phyloP scores from a whole-genome alignment of 345 rosid species.

The Heritiera littoralis region DNA sequence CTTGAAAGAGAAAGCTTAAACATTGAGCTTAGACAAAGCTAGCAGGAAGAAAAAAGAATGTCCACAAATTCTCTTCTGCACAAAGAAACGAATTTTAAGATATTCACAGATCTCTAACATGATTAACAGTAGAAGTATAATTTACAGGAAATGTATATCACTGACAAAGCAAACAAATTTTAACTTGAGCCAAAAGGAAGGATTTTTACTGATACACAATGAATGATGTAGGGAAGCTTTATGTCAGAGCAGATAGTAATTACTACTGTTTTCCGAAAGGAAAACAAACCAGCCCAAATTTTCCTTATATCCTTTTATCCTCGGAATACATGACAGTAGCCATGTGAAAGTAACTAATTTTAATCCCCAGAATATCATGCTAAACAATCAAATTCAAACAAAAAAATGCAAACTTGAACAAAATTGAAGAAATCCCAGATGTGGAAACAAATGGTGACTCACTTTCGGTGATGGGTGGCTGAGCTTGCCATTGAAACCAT shows the following conservation, averaged over 20 bases:
- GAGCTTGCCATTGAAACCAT: conserved; percentile 58
- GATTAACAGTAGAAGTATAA: neutral
- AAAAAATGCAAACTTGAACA: neutral
- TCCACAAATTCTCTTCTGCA: neutral
- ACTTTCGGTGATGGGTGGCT: conserved; percentile 82
- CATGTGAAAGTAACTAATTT: neutral
- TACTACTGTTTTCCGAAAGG: conserved; percentile 14
- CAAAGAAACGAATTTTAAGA: neutral
- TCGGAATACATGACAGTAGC: neutral
- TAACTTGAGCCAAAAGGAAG: neutral
- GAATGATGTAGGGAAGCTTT: conserved; percentile 14
- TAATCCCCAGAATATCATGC: conserved; percentile 6
- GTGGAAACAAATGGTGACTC: conserved; percentile 23
- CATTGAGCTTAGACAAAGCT: conserved; percentile 11
- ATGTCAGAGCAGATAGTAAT: conserved; percentile 32
- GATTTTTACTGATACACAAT: neutral
- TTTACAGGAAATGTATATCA: neutral
- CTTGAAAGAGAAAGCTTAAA: conserved; percentile 3
- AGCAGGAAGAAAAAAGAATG: neutral
- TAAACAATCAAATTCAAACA: neutral
- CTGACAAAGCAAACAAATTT: neutral
- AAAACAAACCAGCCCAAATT: conserved; percentile 29
- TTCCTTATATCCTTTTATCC: neutral
- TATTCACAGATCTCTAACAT: neutral
- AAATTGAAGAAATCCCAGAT: conserved; percentile 18